Base-by-base conservation (phyloP, 2,329 filamentous ascomycete species). In the Rugonectria rugulosa region DNA sequence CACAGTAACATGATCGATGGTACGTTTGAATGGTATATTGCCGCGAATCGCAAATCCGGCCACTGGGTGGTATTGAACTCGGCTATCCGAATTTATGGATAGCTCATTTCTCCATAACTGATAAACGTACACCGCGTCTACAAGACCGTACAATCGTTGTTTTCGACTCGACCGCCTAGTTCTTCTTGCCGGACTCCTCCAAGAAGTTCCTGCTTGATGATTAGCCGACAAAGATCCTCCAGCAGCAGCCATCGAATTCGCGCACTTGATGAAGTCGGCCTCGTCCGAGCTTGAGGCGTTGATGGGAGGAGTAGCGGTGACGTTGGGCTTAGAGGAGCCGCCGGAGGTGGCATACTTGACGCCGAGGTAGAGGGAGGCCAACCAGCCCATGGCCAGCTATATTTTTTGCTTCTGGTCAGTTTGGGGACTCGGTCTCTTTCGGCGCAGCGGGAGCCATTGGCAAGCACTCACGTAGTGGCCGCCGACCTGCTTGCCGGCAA, bases 181-280 rank as follows among this genome's bases (percentile, higher is more conserved):
- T 64, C 69, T 76, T 76, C 73, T 76, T 76, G 61, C 74, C 73
- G 64, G 73, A 70, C 64, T 76, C 65, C 46, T 75, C 73, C 44
- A 76, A 70, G 63, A 76, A 76, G 66, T 75, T 73, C 70, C 74
- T 76, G 54, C 53, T 12, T 17, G 5, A 15, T 17, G 38, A 63
- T 73, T 66, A 74, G 71, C 57, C 37, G 40, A 48, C 21, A n/a
- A 17, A 45, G 29, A 14, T 10, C 26, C 24, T 48, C 32, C n/a
- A 59, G 38, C 38, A 4, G 38, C 11, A n/a, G 37, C 37, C 37
- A 40, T 38, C 44, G 64, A 69, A 69, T 68, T 67, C 62, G 71
- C 81, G 77, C 73, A 86, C 84, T 86, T 84, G 79, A 87, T 85
- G 75, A 87, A 87, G 71, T 86, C 82, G 73, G 80, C 82, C 77